phyloP scores from a whole-genome alignment of 163 green algal species.

The Chloromonas sp. region DNA sequence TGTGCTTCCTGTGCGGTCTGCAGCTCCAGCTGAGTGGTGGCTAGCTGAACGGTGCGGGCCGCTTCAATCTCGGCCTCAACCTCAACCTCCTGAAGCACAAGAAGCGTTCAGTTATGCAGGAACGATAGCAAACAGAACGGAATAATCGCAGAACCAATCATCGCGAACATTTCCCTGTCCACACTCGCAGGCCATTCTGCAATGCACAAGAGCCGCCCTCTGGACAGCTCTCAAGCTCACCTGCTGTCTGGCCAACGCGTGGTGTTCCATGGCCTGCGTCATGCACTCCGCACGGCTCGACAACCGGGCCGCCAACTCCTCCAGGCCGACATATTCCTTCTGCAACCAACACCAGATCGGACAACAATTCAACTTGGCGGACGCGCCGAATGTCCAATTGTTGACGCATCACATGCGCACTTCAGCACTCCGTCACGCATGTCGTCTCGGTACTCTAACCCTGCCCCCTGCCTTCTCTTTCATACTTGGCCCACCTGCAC shows the following conservation, averaged over 20 bases:
- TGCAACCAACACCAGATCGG: background rate
- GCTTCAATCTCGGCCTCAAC: background rate
- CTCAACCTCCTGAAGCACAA: background rate
- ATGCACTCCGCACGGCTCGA: background rate
- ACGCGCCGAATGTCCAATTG: background rate
- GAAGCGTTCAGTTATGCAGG: too few relatives aligned
- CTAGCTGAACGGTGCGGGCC: background rate
- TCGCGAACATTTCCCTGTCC: too few relatives aligned
- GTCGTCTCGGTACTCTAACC: too few relatives aligned
- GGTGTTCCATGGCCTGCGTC: background rate
- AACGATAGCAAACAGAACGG: too few relatives aligned
- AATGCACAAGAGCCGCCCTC: too few relatives aligned
- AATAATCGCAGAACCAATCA: too few relatives aligned
- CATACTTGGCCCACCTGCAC: slow-evolving; percentile 10
- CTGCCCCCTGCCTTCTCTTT: too few relatives aligned
- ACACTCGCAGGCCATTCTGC: too few relatives aligned
- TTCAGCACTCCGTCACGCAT: too few relatives aligned
- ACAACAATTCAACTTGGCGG: background rate
- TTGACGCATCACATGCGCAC: background rate
- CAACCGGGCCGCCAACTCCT: slow-evolving; percentile 6
- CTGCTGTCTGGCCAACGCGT: background rate
- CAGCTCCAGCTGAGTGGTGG: background rate
- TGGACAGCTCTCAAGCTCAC: too few relatives aligned
- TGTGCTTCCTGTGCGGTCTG: background rate
- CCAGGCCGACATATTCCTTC: background rate